Base-by-base conservation (phyloP, 225 moss, liverwort and hornwort species). In the Marchantia polymorpha region DNA sequence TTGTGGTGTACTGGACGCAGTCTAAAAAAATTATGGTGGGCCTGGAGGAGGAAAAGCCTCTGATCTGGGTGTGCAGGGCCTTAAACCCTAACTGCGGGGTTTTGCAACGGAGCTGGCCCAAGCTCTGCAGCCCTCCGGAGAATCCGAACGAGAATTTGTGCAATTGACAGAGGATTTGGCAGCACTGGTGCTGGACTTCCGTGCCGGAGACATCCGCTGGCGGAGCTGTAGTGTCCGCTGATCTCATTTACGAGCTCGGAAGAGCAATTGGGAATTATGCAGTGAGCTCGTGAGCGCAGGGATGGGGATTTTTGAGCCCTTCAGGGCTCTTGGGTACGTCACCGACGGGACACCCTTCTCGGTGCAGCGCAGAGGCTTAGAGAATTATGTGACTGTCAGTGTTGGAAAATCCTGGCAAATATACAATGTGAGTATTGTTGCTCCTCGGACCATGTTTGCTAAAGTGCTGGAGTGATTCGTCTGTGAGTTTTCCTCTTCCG, bases 331-430 rank as follows among this genome's bases (percentile, higher is more conserved):
- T 19, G 99, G 95, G 6, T 93, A 92, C 58, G 87, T 99, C 66
- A 81, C 99, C 0, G 92, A 93, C 67, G 88, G 90, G 16, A 90
- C 84, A 0, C 90, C 99, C 2, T 92, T 92, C 84, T 88, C 88
- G 0, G 76, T 95, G 8, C 95, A 99, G 54, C 92, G 99, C 25
- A 85, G 92, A 10, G 93, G 93, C 19, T 65, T 89, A 17, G 95
- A 95, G 86, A 91, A 85, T 73, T 95, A 92, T 76, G 89, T 99
- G 39, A 99, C 95, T 9, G 95, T 95, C 48, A 99, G 93, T 64
- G 95, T 99, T 1, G 99, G 95, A 64, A 90, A 99, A 29, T 88
- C 95, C n/a, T 93, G 93, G 87, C 99, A 99, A 80, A 89, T 95
- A 10, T 99, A 87, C 78, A 93, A 93, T 82, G 91, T 91, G 74